phyloP scores from a whole-genome alignment of 805 yeast genomes.

The Kregervanrija pseudodelftensis region DNA sequence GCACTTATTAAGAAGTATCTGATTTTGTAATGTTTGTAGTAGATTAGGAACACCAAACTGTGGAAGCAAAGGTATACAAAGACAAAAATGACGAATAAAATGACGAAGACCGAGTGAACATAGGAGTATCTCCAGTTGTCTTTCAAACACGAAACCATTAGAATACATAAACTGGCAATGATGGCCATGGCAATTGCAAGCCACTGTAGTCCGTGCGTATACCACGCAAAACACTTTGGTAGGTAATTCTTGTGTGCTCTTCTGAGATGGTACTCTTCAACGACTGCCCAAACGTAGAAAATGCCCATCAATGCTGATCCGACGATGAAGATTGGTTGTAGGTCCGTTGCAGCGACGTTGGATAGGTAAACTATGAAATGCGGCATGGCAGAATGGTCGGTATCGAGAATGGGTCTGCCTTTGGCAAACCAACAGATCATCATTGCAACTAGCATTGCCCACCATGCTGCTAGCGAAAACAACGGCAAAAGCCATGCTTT shows the following conservation, averaged over 20 bases:
- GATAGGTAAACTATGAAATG: slow-evolving; percentile 57
- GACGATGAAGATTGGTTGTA: slow-evolving; percentile 77
- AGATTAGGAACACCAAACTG: slow-evolving; percentile 8
- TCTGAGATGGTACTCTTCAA: slow-evolving; percentile 58
- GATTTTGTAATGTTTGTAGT: slow-evolving; percentile 18
- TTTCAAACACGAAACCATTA: slow-evolving; percentile 68
- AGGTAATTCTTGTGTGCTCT: slow-evolving; percentile 40
- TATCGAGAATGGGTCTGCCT: slow-evolving; percentile 66
- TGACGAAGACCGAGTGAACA: slow-evolving; percentile 65
- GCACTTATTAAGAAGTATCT: slow-evolving; percentile 36
- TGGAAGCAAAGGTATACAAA: slow-evolving; percentile 40
- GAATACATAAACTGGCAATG: slow-evolving; percentile 54
- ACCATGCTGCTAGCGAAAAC: slow-evolving; percentile 66
- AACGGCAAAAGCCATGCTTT: slow-evolving; percentile 47
- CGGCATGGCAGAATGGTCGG: slow-evolving; percentile 38
- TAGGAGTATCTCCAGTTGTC: slow-evolving; percentile 43
- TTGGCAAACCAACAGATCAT: slow-evolving; percentile 70
- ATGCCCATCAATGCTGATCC: slow-evolving; percentile 75
- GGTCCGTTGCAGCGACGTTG: slow-evolving; percentile 80
- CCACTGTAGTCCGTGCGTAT: slow-evolving; percentile 17
- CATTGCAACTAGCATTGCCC: slow-evolving; percentile 85
- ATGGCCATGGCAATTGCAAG: slow-evolving; percentile 21
- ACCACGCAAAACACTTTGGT: slow-evolving; percentile 35
- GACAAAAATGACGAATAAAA: slow-evolving; percentile 60
- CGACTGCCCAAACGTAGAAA: slow-evolving; percentile 56